Evolutionary conservation across 2,329 filamentous ascomycete genomes (phyloP), one percentile per base, ranked within the genome.

Genomic region (Ceratocystis eucalypticola): DNA sequence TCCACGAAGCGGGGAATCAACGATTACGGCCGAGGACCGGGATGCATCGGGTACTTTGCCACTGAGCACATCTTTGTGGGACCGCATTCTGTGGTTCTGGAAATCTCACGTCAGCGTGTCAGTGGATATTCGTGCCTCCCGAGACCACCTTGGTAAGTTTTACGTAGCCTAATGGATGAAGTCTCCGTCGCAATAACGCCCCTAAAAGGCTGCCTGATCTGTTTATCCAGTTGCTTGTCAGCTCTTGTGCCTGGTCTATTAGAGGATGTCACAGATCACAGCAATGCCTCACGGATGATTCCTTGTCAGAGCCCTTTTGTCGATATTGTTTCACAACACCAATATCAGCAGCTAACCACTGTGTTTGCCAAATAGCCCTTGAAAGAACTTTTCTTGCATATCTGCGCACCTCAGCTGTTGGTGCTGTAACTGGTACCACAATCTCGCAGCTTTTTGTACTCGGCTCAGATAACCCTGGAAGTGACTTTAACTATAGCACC

Each of bases 361-460:
- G n/a, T 41, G 37, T 45, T 20, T 30, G 20, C 66, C 68, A 41
- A 62, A 62, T 59, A 90, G 88, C 88, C 46, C 81, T 90, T 65
- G 87, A 91, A 74, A 79, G 88, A 66, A 91, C 88, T 20, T 91
- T 87, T 72, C 81, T 91, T 20, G 86, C 81, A 37, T 91, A 90
- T 73, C 79, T 90, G 37, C 82, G 88, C 22, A 91, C 87, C 1
- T 88, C 86, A 0, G 75, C 88, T 46, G 79, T 82, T n/a, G 77
- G 90, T 48, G 84, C 86, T 15, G 86, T 89, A 75, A 76, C 85
- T 22, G 86, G 87, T 20, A 82, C 87, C 2, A 71, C 84, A 2
- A 80, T 87, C 33, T 84, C 86, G 0, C 88, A 91, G 71, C 80
- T 91, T 6, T 89, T 88, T 70, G 79, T 81, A 22, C 78, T 84